Evolutionary conservation across 129 eudicot species (phyloP), one percentile per base, ranked within the genome.

Genomic region (Escallonia herrerae): DNA sequence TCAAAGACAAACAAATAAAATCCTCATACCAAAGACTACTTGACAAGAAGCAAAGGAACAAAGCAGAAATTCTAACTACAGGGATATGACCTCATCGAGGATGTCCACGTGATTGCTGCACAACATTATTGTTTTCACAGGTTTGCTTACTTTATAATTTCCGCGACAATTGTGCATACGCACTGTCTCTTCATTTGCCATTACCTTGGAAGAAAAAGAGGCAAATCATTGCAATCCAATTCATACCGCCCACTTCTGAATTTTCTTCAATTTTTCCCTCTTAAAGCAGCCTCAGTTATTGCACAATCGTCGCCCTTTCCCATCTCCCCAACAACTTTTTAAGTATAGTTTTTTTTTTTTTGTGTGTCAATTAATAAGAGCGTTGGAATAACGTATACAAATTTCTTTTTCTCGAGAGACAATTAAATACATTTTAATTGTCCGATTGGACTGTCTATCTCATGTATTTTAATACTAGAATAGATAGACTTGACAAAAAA

Each of bases 31-130:
- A 22, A 22, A 7, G 37, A 39, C 40, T 51, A 22, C 49, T 7
- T 22, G 74, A 69, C 66, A 59, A 60, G 38, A 40, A 13, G 12
- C 15, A 15, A 8, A 47, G 9, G 58, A 48, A 48, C 74, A 40
- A 69, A 50, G 1, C 48, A 38, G 15, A 50, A 64, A 64, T 49
- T 64, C 69, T 48, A 64, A 64, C 42, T 2, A 45, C 56, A 48
- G n/a, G 56, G 41, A 9, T 46, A 59, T 44, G 39, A 38, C 50
- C 15, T 22, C 43, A 43, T 46, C 54, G 3, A 46, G 44, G 57
- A 37, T 58, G 15, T 44, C 58, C 66, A 60, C 66, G 66, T 69
- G 58, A 58, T 69, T 60, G 41, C 74, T 69, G 58, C 74, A 40
- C 66, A 49, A 68, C 65, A n/a, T 0, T 15, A 63, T n/a, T 41